Base-by-base conservation (phyloP, 2,329 filamentous ascomycete species). In the Phyllosticta citribraziliensis region DNA sequence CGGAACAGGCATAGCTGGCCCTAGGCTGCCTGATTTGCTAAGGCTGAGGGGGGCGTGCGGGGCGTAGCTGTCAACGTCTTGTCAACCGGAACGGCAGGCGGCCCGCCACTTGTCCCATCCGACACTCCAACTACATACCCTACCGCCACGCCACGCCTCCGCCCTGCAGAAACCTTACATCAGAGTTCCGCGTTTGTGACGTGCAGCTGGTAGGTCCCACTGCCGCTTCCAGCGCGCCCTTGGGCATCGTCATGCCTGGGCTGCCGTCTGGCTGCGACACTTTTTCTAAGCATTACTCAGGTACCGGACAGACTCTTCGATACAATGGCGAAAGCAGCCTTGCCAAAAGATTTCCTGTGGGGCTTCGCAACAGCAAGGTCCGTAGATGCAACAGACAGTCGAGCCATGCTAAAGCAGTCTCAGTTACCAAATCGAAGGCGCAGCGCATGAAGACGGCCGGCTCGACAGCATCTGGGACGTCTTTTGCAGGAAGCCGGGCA, bases 351-450 rank as follows among this genome's bases (percentile, higher is more conserved):
- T 64, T 75, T 74, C 61, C 65, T 74, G 63, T 75, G 73, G 73
- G 73, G 73, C 27, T 75, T 75, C 64, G 73, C 73, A 63, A 75
- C 73, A 66, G 73, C 73, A 64, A 73, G 72, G 73, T 75, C 67
- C 64, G 71, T 20, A 52, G 17, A 12, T 19, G 3, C n/a, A 84
- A 86, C 88, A 76, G 72, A 81, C 79, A 35, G n/a, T 14, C n/a
- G 55, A 14, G 24, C 52, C 30, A 47, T 25, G 35, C 57, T 66
- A 57, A 64, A 30, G 52, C 20, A 47, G 10, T 59, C 50, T 30
- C 70, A 94, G 90, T 71, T 95, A 94, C 78, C 90, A 96, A 73
- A 88, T 96, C 67, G 91, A 96, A 78, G 91, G 91, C 62, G 85
- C 85, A 55, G 79, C 82, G 50, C 79, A 87, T 55, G 83, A 87